Base-by-base conservation (phyloP, 2,329 filamentous ascomycete genomes). In the Aspergillus sojae region DNA sequence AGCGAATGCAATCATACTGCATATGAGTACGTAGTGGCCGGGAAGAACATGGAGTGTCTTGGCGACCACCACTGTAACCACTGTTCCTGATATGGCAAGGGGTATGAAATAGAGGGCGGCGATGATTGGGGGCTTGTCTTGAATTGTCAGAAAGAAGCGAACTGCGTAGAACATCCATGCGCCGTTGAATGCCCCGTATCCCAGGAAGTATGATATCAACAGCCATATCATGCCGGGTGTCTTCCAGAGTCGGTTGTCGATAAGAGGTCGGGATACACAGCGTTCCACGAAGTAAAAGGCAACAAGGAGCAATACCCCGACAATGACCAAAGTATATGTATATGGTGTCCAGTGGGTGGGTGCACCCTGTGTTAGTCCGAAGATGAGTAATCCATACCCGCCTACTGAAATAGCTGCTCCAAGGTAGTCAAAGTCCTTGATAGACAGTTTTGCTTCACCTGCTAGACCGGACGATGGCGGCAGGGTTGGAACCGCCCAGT, bases 281-380 rank as follows among this genome's bases (percentile, higher is more conserved):
- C 79, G 65, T 67, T 84, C 82, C 36, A 81, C 71, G 63, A 77
- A 80, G 69, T 84, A 78, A 71, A 85, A 84, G 0, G 76, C 67
- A 2, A 75, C 70, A 30, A 83, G 68, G 16, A 83, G 71, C 0
- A 84, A 60, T 19, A 82, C 57, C 0, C 82, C 82, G 11, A 84
- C 66, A 41, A 84, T 79, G 2, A 85, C 73, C n/a, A 80, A 62
- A 3, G 78, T 72, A 64, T 80, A 81, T 32, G 82, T 78, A 68
- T 84, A 84, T 1, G 80, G 72, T 19, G 74, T 61, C 83, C 83
- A 85, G 1, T 79, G 78, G 6, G 78, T 79, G 2, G 80, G 75
- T 0, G 80, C 78, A 3, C 80, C 81, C 68, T 85, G 82, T 57
- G 85, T 86, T 75, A 83, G 84, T 0, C 83, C 82, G 60, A 86